Evolutionary conservation across 345 rosid genomes (phyloP), one percentile per base, ranked within the genome.

Genomic region (Salix udensis): DNA sequence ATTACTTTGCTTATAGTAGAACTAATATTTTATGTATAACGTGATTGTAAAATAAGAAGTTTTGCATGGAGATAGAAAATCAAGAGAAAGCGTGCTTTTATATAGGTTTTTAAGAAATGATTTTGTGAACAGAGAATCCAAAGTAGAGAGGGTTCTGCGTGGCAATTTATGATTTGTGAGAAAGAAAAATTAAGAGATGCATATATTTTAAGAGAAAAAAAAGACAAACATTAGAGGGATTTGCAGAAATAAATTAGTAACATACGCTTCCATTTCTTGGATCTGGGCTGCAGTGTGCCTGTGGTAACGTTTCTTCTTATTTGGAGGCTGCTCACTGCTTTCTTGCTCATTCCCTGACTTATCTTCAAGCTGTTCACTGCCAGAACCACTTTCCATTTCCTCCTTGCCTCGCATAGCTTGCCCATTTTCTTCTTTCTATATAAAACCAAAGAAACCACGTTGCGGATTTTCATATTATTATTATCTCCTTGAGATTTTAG

Each of bases 211-310:
- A 21, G 68, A 40, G 65, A 60, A 31, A 19, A 19, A 48, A 10
- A 28, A 31, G 7, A 24, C 24, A 53, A 28, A 36, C 36, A 34
- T 10, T 10, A 21, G 15, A 3, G 7, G 46, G 65, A 55, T 36
- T 21, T 1, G 4, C 12, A 50, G 30, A 23, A 7, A 26, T 74
- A 60, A 16, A 68, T 31, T 31, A 30, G 2, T n/a, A 9, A 18
- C 90, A 44, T 96, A 96, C 99, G 95, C 85, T 90, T 96, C 98
- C 97, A 96, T 87, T 85, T 94, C 95, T 85, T 90, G 92, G 89
- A 96, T 96, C 94, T 96, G 99, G 53, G 86, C 92, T 73, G 89
- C 83, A 75, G 97, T 95, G 83, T 95, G 98, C 36, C 98, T 81
- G 58, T 95, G 97, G 82, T 94, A 92, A 68, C 97, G 97, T 83